Evolutionary conservation across 2,329 filamentous ascomycete species (phyloP).

Genomic region (Nigrospora osmanthi): DNA sequence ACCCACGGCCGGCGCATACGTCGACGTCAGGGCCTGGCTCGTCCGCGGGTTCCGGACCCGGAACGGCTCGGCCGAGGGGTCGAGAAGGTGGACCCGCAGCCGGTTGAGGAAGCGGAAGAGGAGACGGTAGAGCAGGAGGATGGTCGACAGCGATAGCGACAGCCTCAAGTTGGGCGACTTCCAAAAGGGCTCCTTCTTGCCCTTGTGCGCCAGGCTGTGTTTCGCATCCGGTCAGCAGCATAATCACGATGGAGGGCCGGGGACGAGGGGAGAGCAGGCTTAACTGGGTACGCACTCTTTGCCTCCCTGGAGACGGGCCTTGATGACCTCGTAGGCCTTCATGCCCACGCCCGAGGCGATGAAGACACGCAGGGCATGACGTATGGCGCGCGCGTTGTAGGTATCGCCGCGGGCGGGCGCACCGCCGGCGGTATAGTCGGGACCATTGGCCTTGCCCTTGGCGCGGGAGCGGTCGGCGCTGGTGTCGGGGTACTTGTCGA

Average conservation of each 20-base stretch:
- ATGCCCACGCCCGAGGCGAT: slow-evolving; percentile 53
- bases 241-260: too few species aligned
- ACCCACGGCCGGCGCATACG: slow-evolving; percentile 81
- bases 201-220: slow-evolving; percentile 11
- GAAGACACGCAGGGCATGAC: slow-evolving; percentile 66
- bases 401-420: slow-evolving; percentile 39
- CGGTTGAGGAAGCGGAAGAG: slow-evolving; percentile 85
- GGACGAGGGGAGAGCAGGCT: neutral
- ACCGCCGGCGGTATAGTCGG: slow-evolving; percentile 10
- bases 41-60: slow-evolving; percentile 74
- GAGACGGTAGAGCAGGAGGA: slow-evolving; percentile 81
- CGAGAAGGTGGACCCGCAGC: slow-evolving; percentile 69
- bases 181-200: slow-evolving; percentile 46
- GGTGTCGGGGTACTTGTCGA: slow-evolving; percentile 47
- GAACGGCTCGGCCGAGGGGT: slow-evolving; percentile 74
- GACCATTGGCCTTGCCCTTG: slow-evolving; percentile 22
- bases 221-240: too few species aligned
- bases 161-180: slow-evolving; percentile 66
- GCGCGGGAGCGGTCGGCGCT: slow-evolving; percentile 8
- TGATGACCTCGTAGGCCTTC: slow-evolving; percentile 52
- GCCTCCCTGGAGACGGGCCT: slow-evolving; percentile 36
- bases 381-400: slow-evolving; percentile 62
- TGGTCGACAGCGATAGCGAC: slow-evolving; percentile 74
- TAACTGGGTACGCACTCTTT: slow-evolving; percentile 25
- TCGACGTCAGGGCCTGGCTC: slow-evolving; percentile 67